Conservation (phyloP, 495 filamentous ascomycete genomes). For the Neurospora discreta region DNA sequence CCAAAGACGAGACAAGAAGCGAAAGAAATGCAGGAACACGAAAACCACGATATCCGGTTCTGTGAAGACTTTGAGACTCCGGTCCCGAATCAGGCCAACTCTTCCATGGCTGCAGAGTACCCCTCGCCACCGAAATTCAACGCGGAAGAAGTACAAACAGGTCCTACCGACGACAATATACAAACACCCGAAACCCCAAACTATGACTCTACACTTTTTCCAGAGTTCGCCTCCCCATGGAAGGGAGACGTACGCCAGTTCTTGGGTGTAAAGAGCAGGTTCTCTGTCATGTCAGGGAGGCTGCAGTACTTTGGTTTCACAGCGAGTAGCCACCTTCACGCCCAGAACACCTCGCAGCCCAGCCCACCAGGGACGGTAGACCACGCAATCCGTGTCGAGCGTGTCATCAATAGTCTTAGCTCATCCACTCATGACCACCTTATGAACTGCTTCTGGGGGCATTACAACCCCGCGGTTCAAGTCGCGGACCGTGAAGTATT, state of each 20-base stretch:
- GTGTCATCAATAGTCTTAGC: slow-evolving; percentile 30
- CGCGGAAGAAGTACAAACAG: slow-evolving; percentile 16
- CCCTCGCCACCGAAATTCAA: slow-evolving; percentile 19
- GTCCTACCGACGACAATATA: slow-evolving; percentile 2
- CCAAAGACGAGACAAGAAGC: slow-evolving; percentile 39
- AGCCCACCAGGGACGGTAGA: slow-evolving; percentile 17
- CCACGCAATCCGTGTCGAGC: slow-evolving; percentile 31
- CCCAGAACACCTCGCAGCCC: slow-evolving; percentile 6
- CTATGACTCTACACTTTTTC: slow-evolving; percentile 17
- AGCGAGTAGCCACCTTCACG: slow-evolving; percentile 27
- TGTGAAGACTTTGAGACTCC: slow-evolving; percentile 3
- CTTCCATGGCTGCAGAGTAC: slow-evolving; percentile 9
- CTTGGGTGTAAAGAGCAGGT: slow-evolving; percentile 30
- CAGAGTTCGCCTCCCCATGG: slow-evolving; percentile 21
- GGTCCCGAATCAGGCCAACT: slow-evolving; percentile 6
- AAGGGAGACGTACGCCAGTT: slow-evolving; percentile 32
- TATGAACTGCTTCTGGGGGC: slow-evolving; percentile 41
- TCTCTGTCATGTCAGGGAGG: slow-evolving; percentile 32
- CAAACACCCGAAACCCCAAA: slow-evolving; percentile 2
- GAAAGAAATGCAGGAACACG: slow-evolving; percentile 8
- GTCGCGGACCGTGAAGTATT: slow-evolving; percentile 39
- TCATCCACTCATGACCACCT: slow-evolving; percentile 39
- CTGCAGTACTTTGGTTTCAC: slow-evolving; percentile 39
- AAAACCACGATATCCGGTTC: slow-evolving; percentile 2
- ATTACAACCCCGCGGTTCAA: slow-evolving; percentile 35